A percentile compares a stretch with the other conserved stretches of the same genome.
These are phyloP conservation scores for Bisporella sp. DNA, from an alignment of 2,329 filamentous ascomycete species.

Conservation along the genomic window DNA sequence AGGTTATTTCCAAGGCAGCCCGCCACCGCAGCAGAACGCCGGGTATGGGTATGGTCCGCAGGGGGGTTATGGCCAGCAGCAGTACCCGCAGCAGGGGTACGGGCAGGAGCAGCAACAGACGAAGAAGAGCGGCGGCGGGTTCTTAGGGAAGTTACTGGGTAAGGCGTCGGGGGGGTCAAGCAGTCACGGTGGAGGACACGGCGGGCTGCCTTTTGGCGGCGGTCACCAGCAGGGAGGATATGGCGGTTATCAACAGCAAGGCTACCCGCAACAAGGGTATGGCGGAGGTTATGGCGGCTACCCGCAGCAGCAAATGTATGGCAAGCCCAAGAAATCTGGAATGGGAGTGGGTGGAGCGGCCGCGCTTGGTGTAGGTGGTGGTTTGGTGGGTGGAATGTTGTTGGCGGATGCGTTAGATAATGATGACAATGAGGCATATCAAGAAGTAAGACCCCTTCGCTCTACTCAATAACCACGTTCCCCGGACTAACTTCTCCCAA, in stretches of 20 bases:
- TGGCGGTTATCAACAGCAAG: conserved; percentile 24
- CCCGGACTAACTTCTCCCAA: conserved; percentile 7
- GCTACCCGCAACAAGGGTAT: conserved; percentile 30
- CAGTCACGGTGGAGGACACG: background rate
- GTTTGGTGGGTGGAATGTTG: conserved; percentile 70
- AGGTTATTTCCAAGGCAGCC: conserved; percentile 15
- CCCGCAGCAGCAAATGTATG: conserved; percentile 28
- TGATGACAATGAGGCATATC: conserved; percentile 47
- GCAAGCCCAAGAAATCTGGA: conserved; percentile 33
- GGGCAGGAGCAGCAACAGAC: conserved; percentile 25
- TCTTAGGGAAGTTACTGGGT: background rate
- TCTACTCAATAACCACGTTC: conserved; percentile 29
- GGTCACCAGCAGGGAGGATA: conserved; percentile 21
- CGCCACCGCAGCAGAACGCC: conserved; percentile 28
- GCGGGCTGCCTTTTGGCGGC: background rate
- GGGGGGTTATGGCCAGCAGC: conserved; percentile 2
- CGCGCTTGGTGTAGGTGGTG: conserved; percentile 73
- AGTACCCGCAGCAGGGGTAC: conserved; percentile 15
- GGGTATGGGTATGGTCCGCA: conserved; percentile 16
- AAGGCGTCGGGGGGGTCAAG: background rate
- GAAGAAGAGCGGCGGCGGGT: background rate
- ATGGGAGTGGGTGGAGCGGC: conserved; percentile 69
- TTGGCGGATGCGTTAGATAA: conserved; percentile 62
- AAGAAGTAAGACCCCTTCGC: conserved; percentile 25
- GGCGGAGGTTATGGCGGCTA: conserved; percentile 26